Evolutionary conservation across 306 rosid species (phyloP), one percentile per base, ranked within the genome.

Genomic region (Heteromeles arbutifolia): DNA sequence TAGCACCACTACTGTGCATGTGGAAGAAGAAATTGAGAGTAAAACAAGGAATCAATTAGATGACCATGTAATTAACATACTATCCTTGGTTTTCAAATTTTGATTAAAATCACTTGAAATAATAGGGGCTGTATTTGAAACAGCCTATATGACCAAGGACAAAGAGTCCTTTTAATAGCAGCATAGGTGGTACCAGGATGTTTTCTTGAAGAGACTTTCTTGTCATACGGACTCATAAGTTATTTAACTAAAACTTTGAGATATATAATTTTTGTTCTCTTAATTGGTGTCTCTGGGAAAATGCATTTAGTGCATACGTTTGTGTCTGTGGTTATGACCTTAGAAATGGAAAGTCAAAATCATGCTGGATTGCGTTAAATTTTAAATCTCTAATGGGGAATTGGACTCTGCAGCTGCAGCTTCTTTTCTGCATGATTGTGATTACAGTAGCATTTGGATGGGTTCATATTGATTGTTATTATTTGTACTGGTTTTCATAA

Each of bases 401-500:
- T 17, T 50, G 43, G 15, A 24, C 48, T 29, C 8, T 15, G 17
- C n/a, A 24, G 11, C 69, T 22, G 54, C 44, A 25, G 56, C 25
- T 25, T 67, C 32, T 26, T 79, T 67, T 66, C 17, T 25, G 9
- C 43, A 14, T 66, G 45, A 58, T 25, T 64, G 12, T 53, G 34
- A 50, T 59, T 61, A n/a, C 29, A 71, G 45, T 58, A 29, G 53
- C 44, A 77, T 77, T 82, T 65, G 59, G 56, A 57, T 66, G 61
- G 61, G 63, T 24, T 71, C 43, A 56, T 50, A 39, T 74, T 65
- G 75, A 37, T 37, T 37, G 41, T 37, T 37, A 37, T 37, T 37
- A 37, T 37, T 37, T 37, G 41, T 37, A 37, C 41, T 7, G 41
- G 7, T 37, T 37, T 37, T 37, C 41, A 37, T 37, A 1, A 37